Evolutionary conservation across 306 rosid genomes (phyloP).

Genomic region (Pterocarpus santalinus): DNA sequence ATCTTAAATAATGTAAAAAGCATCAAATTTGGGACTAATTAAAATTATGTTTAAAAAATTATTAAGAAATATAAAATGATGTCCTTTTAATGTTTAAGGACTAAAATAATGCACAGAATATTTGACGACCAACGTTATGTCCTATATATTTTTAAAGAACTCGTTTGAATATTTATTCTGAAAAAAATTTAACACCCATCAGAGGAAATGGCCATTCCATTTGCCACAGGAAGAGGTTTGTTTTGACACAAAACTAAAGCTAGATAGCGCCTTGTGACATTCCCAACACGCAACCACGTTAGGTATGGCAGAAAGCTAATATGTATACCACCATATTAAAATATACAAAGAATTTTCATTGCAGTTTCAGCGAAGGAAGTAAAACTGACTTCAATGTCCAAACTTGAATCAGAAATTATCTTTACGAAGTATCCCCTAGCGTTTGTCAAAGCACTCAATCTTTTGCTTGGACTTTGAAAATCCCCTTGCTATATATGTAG

Average conservation of each 20-base stretch:
- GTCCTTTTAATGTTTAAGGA: too few relatives aligned
- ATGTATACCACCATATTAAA: background rate
- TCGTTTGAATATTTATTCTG: too few relatives aligned
- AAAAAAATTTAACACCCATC: too few relatives aligned
- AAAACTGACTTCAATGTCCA: conserved; percentile 2
- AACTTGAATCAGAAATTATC: background rate
- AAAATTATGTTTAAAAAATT: too few relatives aligned
- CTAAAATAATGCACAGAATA: too few relatives aligned
- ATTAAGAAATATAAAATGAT: too few relatives aligned
- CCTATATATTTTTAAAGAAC: too few relatives aligned
- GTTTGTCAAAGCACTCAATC: conserved; percentile 2
- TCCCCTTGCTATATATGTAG: background rate
- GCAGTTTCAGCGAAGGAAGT: conserved; percentile 15
- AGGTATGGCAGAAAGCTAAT: background rate
- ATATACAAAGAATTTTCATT: background rate
- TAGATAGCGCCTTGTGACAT: background rate
- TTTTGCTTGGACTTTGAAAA: conserved; percentile 6
- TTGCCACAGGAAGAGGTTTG: conserved; percentile 5
- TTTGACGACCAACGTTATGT: too few relatives aligned
- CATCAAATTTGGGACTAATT: too few relatives aligned
- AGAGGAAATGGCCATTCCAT: background rate
- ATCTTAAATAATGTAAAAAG: too few relatives aligned
- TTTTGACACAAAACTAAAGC: background rate
- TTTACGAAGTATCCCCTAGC: background rate
- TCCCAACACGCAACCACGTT: conserved; percentile 22